phyloP scores from a whole-genome alignment of 768 basidiomycete genomes.

The Suillus paluster region DNA sequence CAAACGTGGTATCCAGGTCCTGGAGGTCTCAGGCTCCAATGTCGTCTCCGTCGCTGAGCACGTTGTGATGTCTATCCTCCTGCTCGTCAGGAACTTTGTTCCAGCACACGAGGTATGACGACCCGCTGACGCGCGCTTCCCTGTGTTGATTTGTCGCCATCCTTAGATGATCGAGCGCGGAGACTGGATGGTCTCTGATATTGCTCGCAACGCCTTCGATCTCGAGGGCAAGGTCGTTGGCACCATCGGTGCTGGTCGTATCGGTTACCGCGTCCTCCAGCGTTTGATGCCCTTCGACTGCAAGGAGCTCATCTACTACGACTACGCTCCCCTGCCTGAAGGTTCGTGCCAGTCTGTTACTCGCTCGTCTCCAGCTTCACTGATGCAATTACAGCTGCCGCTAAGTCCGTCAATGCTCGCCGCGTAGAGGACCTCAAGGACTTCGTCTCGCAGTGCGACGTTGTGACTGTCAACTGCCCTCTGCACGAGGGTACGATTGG shows the following conservation, averaged over 20 bases:
- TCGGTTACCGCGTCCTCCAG: conserved; percentile 87
- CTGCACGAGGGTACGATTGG: conserved; percentile 85
- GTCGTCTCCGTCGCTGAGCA: conserved; percentile 93
- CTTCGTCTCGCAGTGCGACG: conserved; percentile 65
- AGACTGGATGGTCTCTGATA: conserved; percentile 85
- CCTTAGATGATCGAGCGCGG: conserved; percentile 77
- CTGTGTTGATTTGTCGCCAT: neutral
- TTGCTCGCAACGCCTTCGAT: conserved; percentile 86
- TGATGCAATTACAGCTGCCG: conserved; percentile 50
- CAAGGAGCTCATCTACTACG: conserved; percentile 91
- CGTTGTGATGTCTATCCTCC: conserved; percentile 87
- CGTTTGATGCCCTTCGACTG: conserved; percentile 81
- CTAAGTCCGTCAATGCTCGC: conserved; percentile 67
- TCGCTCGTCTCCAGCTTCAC: neutral
- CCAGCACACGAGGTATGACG: conserved; percentile 77
- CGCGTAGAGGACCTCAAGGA: conserved; percentile 80
- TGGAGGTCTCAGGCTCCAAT: conserved; percentile 89
- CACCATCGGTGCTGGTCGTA: conserved; percentile 83
- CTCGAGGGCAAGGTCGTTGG: conserved; percentile 91
- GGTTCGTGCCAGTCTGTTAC: conserved; percentile 37
- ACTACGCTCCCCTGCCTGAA: conserved; percentile 74
- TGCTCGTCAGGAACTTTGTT: conserved; percentile 89
- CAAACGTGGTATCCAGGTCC: conserved; percentile 76
- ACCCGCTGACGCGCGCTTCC: neutral
- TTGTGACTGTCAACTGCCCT: conserved; percentile 87